Conservation (phyloP, 2,329 filamentous ascomycete genomes). For the Colletotrichum sp. region DNA sequence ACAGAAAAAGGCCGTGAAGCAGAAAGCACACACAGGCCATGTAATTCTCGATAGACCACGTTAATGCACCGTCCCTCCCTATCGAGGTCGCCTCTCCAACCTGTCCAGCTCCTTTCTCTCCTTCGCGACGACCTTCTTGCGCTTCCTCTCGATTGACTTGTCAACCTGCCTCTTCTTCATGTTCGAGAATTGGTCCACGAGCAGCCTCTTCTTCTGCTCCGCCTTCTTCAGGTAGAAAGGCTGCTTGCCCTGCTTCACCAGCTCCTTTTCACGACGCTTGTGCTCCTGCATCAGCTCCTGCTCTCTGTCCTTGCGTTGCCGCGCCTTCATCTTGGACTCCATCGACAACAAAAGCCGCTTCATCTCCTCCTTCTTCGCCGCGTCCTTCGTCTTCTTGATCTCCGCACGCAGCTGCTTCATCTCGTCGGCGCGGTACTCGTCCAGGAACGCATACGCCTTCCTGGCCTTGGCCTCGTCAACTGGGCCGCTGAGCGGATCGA, state of each 20-base stretch:
- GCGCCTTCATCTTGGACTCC: constrained; percentile 77
- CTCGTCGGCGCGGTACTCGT: constrained; percentile 85
- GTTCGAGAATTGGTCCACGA: constrained; percentile 78
- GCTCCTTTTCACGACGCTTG: constrained; percentile 80
- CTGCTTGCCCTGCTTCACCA: constrained; percentile 85
- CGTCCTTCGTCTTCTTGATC: constrained; percentile 70
- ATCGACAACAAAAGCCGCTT: constrained; percentile 78
- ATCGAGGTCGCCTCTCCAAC: constrained; percentile 33
- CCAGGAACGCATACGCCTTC: constrained; percentile 85
- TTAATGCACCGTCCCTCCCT: not conserved
- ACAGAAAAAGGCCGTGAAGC: not conserved
- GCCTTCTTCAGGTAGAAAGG: constrained; percentile 93
- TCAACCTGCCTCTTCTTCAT: constrained; percentile 89
- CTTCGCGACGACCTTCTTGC: constrained; percentile 87
- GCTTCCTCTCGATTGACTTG: constrained; percentile 81
- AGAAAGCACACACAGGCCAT: not conserved
- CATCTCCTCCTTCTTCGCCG: constrained; percentile 69
- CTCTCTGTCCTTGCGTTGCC: constrained; percentile 72
- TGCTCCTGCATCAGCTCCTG: constrained; percentile 76
- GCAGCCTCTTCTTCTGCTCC: constrained; percentile 86
- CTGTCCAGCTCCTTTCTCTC: constrained; percentile 77
- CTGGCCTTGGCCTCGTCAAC: constrained; percentile 64
- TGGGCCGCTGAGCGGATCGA: constrained; percentile 67
- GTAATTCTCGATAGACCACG: not conserved
- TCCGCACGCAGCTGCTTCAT: constrained; percentile 74